A percentile compares a stretch with the other conserved stretches of the same genome.
Conservation (phyloP, 2,329 filamentous ascomycete species). For the Diaporthe citri region DNA sequence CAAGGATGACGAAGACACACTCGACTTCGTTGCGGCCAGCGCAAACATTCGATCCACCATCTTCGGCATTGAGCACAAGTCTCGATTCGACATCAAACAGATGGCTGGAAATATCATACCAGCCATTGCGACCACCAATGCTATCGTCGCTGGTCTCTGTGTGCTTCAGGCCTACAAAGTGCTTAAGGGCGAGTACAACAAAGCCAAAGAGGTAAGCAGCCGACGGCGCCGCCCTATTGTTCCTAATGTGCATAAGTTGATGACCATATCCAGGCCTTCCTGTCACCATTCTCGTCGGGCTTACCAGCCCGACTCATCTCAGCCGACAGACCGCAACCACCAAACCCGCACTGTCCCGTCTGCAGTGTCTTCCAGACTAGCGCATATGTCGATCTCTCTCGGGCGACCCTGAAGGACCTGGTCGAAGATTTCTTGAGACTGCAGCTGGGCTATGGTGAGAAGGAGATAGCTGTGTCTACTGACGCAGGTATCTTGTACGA, state of each 20-base stretch:
- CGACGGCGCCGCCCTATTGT: not conserved
- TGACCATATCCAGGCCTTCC: conserved; percentile 71
- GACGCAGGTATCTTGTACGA: conserved; percentile 88
- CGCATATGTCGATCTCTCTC: conserved; percentile 75
- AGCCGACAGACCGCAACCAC: conserved; percentile 68
- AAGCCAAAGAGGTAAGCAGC: conserved; percentile 77
- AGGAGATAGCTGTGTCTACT: conserved; percentile 82
- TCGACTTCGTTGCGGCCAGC: conserved; percentile 93
- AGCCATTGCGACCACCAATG: conserved; percentile 97
- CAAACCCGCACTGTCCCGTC: conserved; percentile 86
- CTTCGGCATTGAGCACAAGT: conserved; percentile 90
- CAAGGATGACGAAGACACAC: conserved; percentile 94
- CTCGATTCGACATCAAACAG: conserved; percentile 97
- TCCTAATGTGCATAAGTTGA: conserved; percentile 12
- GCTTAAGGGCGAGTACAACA: conserved; percentile 76
- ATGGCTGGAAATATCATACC: conserved; percentile 99
- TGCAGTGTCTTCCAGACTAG: conserved; percentile 81
- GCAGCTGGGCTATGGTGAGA: conserved; percentile 81
- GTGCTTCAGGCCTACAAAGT: conserved; percentile 95
- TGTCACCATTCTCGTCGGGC: conserved; percentile 72
- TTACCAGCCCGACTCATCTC: conserved; percentile 67
- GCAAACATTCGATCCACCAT: conserved; percentile 89
- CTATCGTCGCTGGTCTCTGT: conserved; percentile 92
- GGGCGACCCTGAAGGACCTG: conserved; percentile 82
- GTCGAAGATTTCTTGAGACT: conserved; percentile 79